A percentile compares a stretch with the other conserved stretches of the same genome.
Conservation (phyloP, 305 asterid species). For the Fraxinus floribunda region DNA sequence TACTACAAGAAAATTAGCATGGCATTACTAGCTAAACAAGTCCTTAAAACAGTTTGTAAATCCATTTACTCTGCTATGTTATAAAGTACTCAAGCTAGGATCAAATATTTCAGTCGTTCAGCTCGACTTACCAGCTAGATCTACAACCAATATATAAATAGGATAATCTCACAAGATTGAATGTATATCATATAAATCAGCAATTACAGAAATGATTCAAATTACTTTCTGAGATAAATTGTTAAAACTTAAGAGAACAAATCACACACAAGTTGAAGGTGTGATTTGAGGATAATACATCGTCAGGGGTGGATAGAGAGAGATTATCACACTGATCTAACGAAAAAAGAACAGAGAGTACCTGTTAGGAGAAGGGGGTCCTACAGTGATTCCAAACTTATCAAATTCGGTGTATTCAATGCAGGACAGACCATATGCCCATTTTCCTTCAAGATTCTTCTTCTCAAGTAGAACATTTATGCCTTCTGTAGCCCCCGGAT, state of each 20-base stretch:
- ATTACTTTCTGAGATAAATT: constrained; percentile 12
- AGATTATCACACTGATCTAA: constrained; percentile 12
- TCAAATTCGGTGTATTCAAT: constrained; percentile 95
- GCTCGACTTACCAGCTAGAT: constrained; percentile 11
- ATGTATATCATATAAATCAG: neutral
- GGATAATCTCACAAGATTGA: neutral
- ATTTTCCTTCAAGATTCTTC: constrained; percentile 68
- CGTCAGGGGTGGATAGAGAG: neutral
- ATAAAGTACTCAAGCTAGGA: neutral
- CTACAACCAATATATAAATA: constrained; percentile 2
- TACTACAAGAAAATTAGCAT: neutral
- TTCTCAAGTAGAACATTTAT: constrained; percentile 90
- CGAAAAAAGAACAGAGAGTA: constrained; percentile 25
- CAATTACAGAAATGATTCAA: neutral
- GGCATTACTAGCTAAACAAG: neutral
- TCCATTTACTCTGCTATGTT: neutral
- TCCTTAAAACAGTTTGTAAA: neutral
- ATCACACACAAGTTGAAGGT: neutral
- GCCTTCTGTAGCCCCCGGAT: constrained; percentile 93
- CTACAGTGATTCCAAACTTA: constrained; percentile 72
- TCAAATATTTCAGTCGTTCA: neutral
- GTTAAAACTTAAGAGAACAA: neutral
- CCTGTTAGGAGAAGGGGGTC: constrained; percentile 56
- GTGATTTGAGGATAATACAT: constrained; percentile 7
- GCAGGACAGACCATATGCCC: constrained; percentile 92